Conservation (phyloP, 176 grass and related monocot species). For the Rhynchospora tenuis region DNA sequence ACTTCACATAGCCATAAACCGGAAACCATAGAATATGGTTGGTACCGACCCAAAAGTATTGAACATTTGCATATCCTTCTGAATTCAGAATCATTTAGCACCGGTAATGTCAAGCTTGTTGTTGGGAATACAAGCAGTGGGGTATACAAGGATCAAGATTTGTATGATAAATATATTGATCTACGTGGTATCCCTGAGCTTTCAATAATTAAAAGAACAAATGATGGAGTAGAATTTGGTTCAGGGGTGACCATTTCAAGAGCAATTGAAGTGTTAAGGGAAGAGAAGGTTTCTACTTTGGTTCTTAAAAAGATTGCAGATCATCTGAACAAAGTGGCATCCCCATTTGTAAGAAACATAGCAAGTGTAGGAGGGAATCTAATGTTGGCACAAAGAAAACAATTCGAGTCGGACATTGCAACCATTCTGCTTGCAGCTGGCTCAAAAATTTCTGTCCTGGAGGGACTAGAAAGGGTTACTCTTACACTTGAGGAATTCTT, state of each 20-base stretch:
- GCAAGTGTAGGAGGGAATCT: constrained; percentile 76
- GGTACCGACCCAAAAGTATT: constrained; percentile 51
- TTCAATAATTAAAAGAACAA: constrained; percentile 24
- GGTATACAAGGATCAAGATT: constrained; percentile 59
- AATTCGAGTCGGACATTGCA: constrained; percentile 59
- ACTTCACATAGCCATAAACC: neutral
- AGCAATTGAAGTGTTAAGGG: constrained; percentile 37
- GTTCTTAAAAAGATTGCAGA: constrained; percentile 58
- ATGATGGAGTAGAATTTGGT: constrained; percentile 47
- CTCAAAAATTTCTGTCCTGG: constrained; percentile 41
- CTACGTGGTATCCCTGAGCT: constrained; percentile 56
- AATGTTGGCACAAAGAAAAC: constrained; percentile 56
- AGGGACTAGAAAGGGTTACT: constrained; percentile 29
- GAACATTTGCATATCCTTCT: constrained; percentile 42
- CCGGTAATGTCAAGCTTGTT: constrained; percentile 43
- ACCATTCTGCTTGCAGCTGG: constrained; percentile 64
- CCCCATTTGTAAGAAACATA: constrained; percentile 65
- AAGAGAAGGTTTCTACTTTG: constrained; percentile 18
- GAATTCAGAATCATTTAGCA: constrained; percentile 24
- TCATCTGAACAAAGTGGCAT: constrained; percentile 68
- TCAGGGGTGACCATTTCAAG: constrained; percentile 52
- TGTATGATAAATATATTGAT: constrained; percentile 55
- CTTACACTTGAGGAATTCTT: constrained; percentile 66
- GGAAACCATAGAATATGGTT: constrained; percentile 10
- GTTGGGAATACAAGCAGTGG: constrained; percentile 56